Evolutionary conservation across 495 filamentous ascomycete species (phyloP), one percentile per base, ranked within the genome.

Genomic region (Aspergillus saccharolyticus): DNA sequence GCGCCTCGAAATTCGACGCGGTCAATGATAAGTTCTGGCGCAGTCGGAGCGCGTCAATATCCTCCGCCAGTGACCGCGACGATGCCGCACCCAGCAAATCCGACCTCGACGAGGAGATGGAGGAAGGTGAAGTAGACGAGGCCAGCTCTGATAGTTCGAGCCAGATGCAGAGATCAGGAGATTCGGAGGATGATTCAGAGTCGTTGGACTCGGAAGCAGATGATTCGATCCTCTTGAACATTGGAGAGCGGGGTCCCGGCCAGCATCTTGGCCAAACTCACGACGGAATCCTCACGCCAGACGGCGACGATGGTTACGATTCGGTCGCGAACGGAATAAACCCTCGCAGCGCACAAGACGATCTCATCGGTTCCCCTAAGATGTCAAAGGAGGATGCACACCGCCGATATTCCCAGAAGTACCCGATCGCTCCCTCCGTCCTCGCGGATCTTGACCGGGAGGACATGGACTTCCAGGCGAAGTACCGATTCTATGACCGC

Each of bases 401-500:
- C 52, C 58, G 57, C 43, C 62, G 42, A 15, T 76, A 73, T 55
- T 60, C 70, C 6, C 47, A 57, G 39, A 76, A 68, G 42, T 78
- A 78, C 51, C 68, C 70, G 10, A 66, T 64, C 39, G 57, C 72
- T 5, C 75, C 76, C 17, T 57, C 59, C 20, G 59, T 63, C 12
- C 62, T 82, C 55, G 67, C 74, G 8, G 78, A 82, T 57, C 63
- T 82, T 25, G 57, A 65, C 42, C 56, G 68, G 18, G 59, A 72
- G 22, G 78, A 82, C 51, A 65, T 80, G 54, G 68, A 75, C 46
- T 57, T 63, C 1, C 75, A 79, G 58, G 62, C 74, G 12, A 66
- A 62, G 46, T 67, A 60, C 44, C 64, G 80, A n/a, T 75, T 75
- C 75, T 70, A 87, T 79, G 61, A 83, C 78, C 65, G 79, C 69